A percentile compares a stretch with the other conserved stretches of the same genome.
Conservation (phyloP, 2,329 filamentous ascomycete genomes). For the Acrodontium crateriforme region DNA sequence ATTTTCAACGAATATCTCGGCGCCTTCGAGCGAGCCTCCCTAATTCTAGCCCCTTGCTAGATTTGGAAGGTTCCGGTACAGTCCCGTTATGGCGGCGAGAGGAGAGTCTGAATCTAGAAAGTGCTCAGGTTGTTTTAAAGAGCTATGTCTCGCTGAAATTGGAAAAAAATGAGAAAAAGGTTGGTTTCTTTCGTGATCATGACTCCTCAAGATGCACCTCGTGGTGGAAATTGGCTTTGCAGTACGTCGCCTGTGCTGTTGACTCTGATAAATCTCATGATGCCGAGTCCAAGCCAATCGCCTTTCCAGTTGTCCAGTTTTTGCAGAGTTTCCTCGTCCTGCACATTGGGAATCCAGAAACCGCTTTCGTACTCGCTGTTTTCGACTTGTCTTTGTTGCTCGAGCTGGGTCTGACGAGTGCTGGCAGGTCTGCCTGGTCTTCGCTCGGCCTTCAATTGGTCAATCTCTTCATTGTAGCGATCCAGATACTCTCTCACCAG, state of each 20-base stretch:
- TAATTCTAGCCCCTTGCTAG: too few relatives aligned
- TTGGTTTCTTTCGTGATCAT: too few relatives aligned
- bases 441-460: conserved; percentile 50
- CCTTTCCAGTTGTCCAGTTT: conserved; percentile 65
- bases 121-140: too few relatives aligned
- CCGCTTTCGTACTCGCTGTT: conserved; percentile 70
- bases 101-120: too few relatives aligned
- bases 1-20: too few relatives aligned
- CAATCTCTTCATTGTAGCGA: conserved; percentile 59
- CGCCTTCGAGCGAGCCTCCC: too few relatives aligned
- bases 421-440: conserved; percentile 68
- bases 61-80: too few relatives aligned
- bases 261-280: conserved; percentile 64
- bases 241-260: conserved; percentile 49
- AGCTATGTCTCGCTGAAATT: not conserved
- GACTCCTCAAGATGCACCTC: conserved; percentile 22
- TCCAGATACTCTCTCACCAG: conserved; percentile 35
- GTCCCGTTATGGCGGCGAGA: too few relatives aligned
- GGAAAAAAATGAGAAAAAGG: not conserved
- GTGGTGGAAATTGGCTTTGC: conserved; percentile 66
- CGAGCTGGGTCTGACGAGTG: conserved; percentile 63
- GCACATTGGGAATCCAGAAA: conserved; percentile 75
- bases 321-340: conserved; percentile 48
- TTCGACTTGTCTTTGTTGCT: conserved; percentile 55
- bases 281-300: conserved; percentile 67